Conservation (phyloP, 306 rosid species). For the Purshia tridentata region DNA sequence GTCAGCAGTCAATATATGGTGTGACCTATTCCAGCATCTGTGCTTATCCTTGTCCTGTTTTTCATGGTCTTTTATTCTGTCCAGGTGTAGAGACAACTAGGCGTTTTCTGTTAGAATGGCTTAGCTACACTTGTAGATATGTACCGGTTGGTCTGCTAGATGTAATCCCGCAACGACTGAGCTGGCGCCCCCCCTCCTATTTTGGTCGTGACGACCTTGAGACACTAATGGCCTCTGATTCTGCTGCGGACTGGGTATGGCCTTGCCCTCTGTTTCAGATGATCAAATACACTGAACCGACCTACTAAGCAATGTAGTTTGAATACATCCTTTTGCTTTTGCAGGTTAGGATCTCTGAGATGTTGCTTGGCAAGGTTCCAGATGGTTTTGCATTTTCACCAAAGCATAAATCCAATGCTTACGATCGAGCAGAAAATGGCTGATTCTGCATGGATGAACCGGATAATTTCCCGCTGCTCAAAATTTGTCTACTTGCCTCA, state of each 20-base stretch:
- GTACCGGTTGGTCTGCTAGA: slow-evolving; percentile 88
- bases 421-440: slow-evolving; percentile 91
- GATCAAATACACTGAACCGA: neutral
- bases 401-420: slow-evolving; percentile 89
- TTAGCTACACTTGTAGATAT: slow-evolving; percentile 84
- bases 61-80: neutral
- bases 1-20: neutral
- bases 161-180: slow-evolving; percentile 70
- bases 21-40: neutral
- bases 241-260: slow-evolving; percentile 95
- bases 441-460: slow-evolving; percentile 21
- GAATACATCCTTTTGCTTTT: neutral
- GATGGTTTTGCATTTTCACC: slow-evolving; percentile 77
- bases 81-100: slow-evolving; percentile 93
- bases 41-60: neutral
- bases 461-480: neutral
- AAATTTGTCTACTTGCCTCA: neutral
- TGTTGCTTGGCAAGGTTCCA: slow-evolving; percentile 93
- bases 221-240: slow-evolving; percentile 92
- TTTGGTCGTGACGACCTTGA: slow-evolving; percentile 84
- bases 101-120: slow-evolving; percentile 91
- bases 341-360: slow-evolving; percentile 83
- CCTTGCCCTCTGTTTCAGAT: slow-evolving; percentile 15
- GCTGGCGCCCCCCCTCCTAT: slow-evolving; percentile 85
- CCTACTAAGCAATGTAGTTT: neutral